Percentiles rank a stretch among this genome's conserved stretches.
phyloP scores from a whole-genome alignment of 352 stramenopile genomes.

The Blastocystis sp. region DNA sequence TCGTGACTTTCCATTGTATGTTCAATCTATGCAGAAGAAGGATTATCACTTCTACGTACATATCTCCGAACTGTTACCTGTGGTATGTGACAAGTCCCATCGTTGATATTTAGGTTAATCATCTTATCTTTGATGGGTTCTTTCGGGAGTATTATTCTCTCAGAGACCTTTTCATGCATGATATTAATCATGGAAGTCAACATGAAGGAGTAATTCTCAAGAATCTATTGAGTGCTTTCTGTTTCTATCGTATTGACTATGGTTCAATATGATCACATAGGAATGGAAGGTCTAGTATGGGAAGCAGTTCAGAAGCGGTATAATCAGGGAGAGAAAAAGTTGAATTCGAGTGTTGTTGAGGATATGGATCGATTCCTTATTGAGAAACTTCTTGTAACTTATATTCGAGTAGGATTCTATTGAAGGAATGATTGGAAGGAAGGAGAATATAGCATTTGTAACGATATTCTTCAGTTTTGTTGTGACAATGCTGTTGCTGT shows the following conservation, averaged over 20 bases:
- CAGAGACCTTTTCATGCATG: conserved; percentile 11
- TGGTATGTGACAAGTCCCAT: not conserved
- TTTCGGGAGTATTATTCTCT: conserved; percentile 50
- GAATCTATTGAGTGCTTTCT: not conserved
- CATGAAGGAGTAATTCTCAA: not conserved
- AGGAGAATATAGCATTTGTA: conserved; percentile 4
- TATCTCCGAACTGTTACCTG: not conserved
- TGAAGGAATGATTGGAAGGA: not conserved
- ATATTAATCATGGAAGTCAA: not conserved
- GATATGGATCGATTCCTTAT: conserved; percentile 30
- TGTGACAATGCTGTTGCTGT: not conserved
- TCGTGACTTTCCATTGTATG: conserved; percentile 1
- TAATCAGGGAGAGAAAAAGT: not conserved
- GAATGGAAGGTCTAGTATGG: conserved; percentile 7
- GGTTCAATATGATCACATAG: not conserved
- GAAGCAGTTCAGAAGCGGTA: conserved; percentile 34
- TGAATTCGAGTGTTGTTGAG: not conserved
- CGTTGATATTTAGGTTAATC: not conserved
- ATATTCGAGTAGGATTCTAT: not conserved
- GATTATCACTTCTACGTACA: conserved; percentile 2
- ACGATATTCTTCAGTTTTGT: conserved; percentile 30
- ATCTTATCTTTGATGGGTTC: conserved; percentile 30
- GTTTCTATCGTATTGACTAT: conserved; percentile 8
- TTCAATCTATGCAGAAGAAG: not conserved
- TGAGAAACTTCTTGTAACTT: not conserved